Evolutionary conservation across 2,329 filamentous ascomycete genomes (phyloP), one percentile per base, ranked within the genome.

Genomic region (Onygena corvina): DNA sequence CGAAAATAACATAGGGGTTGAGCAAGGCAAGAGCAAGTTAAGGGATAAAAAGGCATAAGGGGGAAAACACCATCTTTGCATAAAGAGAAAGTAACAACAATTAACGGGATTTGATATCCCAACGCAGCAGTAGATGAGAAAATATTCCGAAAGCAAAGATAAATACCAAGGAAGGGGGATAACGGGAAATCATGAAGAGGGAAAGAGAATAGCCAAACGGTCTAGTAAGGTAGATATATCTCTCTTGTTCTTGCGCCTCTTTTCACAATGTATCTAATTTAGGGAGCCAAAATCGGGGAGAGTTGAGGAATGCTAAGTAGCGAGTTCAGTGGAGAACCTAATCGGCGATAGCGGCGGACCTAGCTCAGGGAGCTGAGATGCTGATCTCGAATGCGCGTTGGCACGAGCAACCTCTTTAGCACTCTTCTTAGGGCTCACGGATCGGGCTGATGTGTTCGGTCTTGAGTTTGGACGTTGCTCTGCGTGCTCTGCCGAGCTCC

Each of bases 301-400:
- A 9, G 20, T 21, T 2, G 44, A 35, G 25, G 46, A 18, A 23
- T 46, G 25, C 29, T 20, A 35, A 12, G 46, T 35, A 14, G 46
- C 29, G 12, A 38, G 31, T 47, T 45, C 12, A 23, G 14, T 61
- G 55, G 46, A 71, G 44, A 73, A 71, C 53, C 67, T 64, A 47
- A 73, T 72, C 7, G 71, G 71, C 12, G 69, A 72, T 42, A 73
- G 59, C 3, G 69, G 69, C 18, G 69, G 70, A 0, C 68, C 69
- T 35, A 73, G 59, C 57, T 73, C 71, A 4, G 71, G 71, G 36
- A 73, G 62, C 50, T 70, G 69, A 8, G 69, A 70, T 14, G 66
- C 56, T 47, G 62, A 66, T 21, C 64, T 59, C 20, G 57, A 55
- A 53, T 69, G 66, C n/a, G 21, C 16, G 21, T n/a, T 42, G 4